Evolutionary conservation across 495 filamentous ascomycete genomes (phyloP).

Genomic region (Xanthoparmelia taractica): DNA sequence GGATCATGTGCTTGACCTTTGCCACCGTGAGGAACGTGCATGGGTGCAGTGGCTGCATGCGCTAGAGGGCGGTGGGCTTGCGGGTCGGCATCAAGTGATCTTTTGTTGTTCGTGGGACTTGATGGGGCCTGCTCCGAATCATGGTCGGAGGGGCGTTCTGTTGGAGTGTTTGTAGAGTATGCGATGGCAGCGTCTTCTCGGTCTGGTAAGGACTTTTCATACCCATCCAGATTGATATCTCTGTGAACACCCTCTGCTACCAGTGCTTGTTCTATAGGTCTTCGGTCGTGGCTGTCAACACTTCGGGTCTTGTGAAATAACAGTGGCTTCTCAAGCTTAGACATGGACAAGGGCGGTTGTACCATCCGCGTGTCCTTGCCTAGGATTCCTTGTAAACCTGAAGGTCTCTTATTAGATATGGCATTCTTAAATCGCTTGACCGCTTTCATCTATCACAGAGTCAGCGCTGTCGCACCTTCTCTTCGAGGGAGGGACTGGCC

Average conservation of each 20-base stretch:
- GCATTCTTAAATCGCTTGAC: constrained; percentile 77
- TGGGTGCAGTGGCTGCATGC: constrained; percentile 22
- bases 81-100: constrained; percentile 24
- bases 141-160: constrained; percentile 21
- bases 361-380: constrained; percentile 49
- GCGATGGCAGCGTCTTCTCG: constrained; percentile 20
- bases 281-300: constrained; percentile 45
- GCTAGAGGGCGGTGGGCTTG: constrained; percentile 16
- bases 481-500: constrained; percentile 43
- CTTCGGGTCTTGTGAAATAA: constrained; percentile 38
- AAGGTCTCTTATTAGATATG: constrained; percentile 38
- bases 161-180: constrained; percentile 18
- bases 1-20: constrained; percentile 62
- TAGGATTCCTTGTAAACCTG: constrained; percentile 50
- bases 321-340: constrained; percentile 34
- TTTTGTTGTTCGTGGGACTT: constrained; percentile 12
- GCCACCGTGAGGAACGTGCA: constrained; percentile 25
- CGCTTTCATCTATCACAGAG: constrained; percentile 67
- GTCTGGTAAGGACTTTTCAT: constrained; percentile 12
- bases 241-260: constrained; percentile 44
- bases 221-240: constrained; percentile 17
- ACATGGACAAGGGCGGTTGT: constrained; percentile 50
- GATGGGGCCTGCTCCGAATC: constrained; percentile 11
- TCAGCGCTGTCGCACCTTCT: not conserved
- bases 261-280: constrained; percentile 40